Base-by-base conservation (phyloP, 257 asterid species). In the Solanum pennellii region DNA sequence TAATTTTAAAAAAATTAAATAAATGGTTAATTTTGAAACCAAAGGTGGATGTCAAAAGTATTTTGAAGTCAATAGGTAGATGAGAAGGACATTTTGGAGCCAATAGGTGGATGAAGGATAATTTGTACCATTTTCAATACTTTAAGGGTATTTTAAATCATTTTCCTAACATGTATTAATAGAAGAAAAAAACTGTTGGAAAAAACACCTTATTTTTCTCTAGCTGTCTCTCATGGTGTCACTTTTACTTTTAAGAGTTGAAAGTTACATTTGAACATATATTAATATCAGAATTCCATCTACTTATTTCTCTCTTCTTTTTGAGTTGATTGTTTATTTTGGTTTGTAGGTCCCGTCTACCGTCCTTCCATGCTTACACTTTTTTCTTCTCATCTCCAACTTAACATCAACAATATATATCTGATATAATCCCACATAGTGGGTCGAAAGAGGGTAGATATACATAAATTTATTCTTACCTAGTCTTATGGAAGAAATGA, bases 391-490 rank as follows among this genome's bases (percentile, higher is more conserved):
- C 76, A 69, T 73, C 47, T 15, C 71, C 29, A 62, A 23, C 15
- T 62, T 62, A 62, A 11, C 71, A 11, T 4, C 2, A 62, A 62
- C 71, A 62, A n/a, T 62, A n/a, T 23, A 60, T 21, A 23, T 60
- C 2, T 21, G 1, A 10, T 60, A 0, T 60, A 60, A 60, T 23
- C 14, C 7, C 68, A 60, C 27, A 3, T 0, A 3, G 3, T 59
- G 12, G 3, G 0, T 60, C 3, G 6, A 9, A 60, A 60, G 3
- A 20, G 0, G 14, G 3, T 23, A 60, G 66, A 59, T 59, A 0
- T 59, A 59, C 6, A 5, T 0, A 8, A 59, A 59, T 59, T 59
- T 60, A 21, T 21, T 60, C 0, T 0, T 23, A 23, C 15, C 13
- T 33, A 33, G 35, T 33, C 35, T 3, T 33, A 33, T 33, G 35